Evolutionary conservation across 495 filamentous ascomycete species (phyloP).

Genomic region (Pyrenopolyporus hunteri): DNA sequence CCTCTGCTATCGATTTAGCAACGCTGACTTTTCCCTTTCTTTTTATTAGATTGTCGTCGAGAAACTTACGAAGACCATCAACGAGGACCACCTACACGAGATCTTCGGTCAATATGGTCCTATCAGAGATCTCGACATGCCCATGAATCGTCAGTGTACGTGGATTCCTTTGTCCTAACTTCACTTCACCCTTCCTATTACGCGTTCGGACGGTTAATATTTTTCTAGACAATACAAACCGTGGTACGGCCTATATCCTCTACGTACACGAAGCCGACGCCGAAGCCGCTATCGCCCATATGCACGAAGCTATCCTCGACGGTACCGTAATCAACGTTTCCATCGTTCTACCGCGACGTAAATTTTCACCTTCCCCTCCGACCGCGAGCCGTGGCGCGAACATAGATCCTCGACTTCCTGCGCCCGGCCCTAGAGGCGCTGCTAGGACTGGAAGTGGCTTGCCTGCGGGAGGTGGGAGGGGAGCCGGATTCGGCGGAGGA

Average conservation of each 20-base stretch:
- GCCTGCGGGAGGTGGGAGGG: slow-evolving; percentile 39
- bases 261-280: slow-evolving; percentile 79
- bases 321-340: slow-evolving; percentile 87
- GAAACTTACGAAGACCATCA: slow-evolving; percentile 95
- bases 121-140: slow-evolving; percentile 86
- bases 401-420: slow-evolving; percentile 52
- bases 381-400: slow-evolving; percentile 56
- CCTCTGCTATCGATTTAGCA: too few relatives aligned
- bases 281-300: slow-evolving; percentile 88
- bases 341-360: slow-evolving; percentile 86
- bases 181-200: neutral
- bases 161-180: too few relatives aligned
- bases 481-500: slow-evolving; percentile 31
- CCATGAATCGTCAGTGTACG: slow-evolving; percentile 85
- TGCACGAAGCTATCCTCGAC: slow-evolving; percentile 98
- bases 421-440: slow-evolving; percentile 45
- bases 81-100: slow-evolving; percentile 82
- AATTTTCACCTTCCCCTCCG: slow-evolving; percentile 59
- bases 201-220: neutral
- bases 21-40: slow-evolving; percentile 22
- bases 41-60: slow-evolving; percentile 85
- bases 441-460: slow-evolving; percentile 42
- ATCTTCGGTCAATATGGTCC: slow-evolving; percentile 90
- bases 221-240: slow-evolving; percentile 78
- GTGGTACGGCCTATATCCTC: slow-evolving; percentile 92